Base-by-base conservation (phyloP, 257 asterid species). In the Nicotiana knightiana region DNA sequence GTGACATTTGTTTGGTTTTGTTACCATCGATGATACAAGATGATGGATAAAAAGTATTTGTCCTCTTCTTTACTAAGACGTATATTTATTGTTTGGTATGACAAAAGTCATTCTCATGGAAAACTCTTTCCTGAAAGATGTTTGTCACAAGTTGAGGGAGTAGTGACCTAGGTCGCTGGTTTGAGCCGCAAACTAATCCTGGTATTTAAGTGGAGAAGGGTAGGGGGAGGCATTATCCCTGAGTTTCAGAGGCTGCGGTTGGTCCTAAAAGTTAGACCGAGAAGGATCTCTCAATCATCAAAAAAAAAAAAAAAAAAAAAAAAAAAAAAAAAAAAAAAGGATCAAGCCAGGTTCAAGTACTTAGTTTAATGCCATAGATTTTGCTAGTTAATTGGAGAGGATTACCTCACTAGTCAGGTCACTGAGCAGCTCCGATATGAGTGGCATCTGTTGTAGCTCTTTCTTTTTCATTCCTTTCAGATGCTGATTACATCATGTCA, bases 401-500 rank as follows among this genome's bases (percentile, higher is more conserved):
- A 67, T 84, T 89, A 93, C 99, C 99, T 92, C 97, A 13, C 81
- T 73, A 67, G 86, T 86, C 48, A 94, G 67, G 87, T 95, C 97
- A 32, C 82, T 89, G 68, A 93, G 84, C 65, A 91, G 76, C 62
- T 93, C 98, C 30, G 88, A 73, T 83, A 85, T 87, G 76, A 89
- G 88, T 76, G 95, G 93, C 85, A 96, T 89, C 91, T 93, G 97
- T 73, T 91, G 93, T 82, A 91, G 89, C 93, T 86, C 92, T 82
- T 91, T 92, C 86, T 84, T 93, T 81, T 87, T 86, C 71, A 90
- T 66, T 83, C 77, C 91, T 84, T 86, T 91, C 89, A 95, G 83
- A 85, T 91, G 88, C 99, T 95, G 94, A 86, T 77, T 21, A 77
- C 10, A 30, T 17, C 15, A 32, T 32, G 51, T 64, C 37, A 24